A percentile compares a stretch with the other conserved stretches of the same genome.
Evolutionary conservation across 2,329 filamentous ascomycete species (phyloP).

Genomic region (Monascus ruber): DNA sequence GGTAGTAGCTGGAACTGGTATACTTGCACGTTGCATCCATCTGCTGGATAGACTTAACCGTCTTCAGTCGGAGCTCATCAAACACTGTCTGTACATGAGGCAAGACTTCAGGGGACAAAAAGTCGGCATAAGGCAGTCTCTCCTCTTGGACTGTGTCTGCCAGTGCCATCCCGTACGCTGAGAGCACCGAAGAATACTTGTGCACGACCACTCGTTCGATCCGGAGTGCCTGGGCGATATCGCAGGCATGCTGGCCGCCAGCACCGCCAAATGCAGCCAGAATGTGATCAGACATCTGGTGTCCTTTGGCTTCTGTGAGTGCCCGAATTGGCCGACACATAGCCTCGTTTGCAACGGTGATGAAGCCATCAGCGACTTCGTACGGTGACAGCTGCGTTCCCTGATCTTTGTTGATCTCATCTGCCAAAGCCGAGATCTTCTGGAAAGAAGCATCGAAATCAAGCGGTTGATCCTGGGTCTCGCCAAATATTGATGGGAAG

Average conservation of each 20-base stretch:
- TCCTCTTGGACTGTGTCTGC: conserved; percentile 82
- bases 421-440: conserved; percentile 59
- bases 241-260: conserved; percentile 80
- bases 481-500: conserved; percentile 87
- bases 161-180: conserved; percentile 82
- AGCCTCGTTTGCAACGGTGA: conserved; percentile 81
- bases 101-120: not conserved
- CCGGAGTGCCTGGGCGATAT: conserved; percentile 70
- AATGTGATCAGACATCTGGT: conserved; percentile 74
- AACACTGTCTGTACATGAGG: too few relatives aligned
- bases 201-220: conserved; percentile 76
- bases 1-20: conserved; percentile 64
- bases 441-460: conserved; percentile 60
- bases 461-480: conserved; percentile 66
- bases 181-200: conserved; percentile 77
- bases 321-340: conserved; percentile 83
- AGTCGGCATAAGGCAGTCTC: conserved; percentile 44
- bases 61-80: too few relatives aligned
- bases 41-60: too few relatives aligned
- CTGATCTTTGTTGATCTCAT: conserved; percentile 56
- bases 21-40: too few relatives aligned
- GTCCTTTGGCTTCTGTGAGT: conserved; percentile 80
- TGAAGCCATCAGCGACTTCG: conserved; percentile 78
- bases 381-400: conserved; percentile 56
- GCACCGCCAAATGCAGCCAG: conserved; percentile 83